Conservation (phyloP, 164 flowering plant genomes). For the Vitis cinerea region DNA sequence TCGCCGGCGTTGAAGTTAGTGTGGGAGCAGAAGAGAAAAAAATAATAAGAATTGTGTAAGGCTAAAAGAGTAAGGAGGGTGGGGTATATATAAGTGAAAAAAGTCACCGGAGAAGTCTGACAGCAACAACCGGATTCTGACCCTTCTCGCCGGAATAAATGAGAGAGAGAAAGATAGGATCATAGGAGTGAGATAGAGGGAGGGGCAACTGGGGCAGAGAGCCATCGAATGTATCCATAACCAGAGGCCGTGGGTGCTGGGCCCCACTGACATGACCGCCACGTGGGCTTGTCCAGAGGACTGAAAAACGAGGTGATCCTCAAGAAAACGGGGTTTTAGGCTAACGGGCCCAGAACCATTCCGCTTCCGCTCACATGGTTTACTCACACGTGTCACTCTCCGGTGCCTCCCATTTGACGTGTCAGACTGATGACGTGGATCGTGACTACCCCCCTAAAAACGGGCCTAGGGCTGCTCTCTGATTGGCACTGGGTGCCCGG, state of each 20-base stretch:
- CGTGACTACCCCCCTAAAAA: constrained; percentile 6
- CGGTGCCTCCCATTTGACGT: constrained; percentile 7
- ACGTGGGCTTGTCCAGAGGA: constrained; percentile 49
- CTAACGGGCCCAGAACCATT: constrained; percentile 12
- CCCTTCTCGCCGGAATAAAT: constrained; percentile 30
- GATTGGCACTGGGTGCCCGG: constrained; percentile 16
- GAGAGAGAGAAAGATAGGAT: constrained; percentile 12
- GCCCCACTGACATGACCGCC: constrained; percentile 60
- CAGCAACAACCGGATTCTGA: constrained; percentile 17
- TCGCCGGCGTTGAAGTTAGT: too few species aligned
- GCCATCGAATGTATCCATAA: constrained; percentile 34
- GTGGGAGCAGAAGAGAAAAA: constrained; percentile 3
- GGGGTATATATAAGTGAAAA: constrained; percentile 20
- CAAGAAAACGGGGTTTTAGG: neutral
- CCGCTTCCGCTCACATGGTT: constrained; percentile 12
- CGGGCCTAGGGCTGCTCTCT: constrained; percentile 7
- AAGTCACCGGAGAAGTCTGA: constrained; percentile 20
- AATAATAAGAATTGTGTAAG: constrained; percentile 1
- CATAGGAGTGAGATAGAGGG: constrained; percentile 8
- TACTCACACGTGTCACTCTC: constrained; percentile 17
- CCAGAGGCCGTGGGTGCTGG: constrained; percentile 43
- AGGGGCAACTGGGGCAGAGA: constrained; percentile 30
- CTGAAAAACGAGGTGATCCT: constrained; percentile 8
- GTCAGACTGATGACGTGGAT: constrained; percentile 23
- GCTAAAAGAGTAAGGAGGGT: neutral